Base-by-base conservation (phyloP, 495 filamentous ascomycete species). In the Rusavskia elegans region DNA sequence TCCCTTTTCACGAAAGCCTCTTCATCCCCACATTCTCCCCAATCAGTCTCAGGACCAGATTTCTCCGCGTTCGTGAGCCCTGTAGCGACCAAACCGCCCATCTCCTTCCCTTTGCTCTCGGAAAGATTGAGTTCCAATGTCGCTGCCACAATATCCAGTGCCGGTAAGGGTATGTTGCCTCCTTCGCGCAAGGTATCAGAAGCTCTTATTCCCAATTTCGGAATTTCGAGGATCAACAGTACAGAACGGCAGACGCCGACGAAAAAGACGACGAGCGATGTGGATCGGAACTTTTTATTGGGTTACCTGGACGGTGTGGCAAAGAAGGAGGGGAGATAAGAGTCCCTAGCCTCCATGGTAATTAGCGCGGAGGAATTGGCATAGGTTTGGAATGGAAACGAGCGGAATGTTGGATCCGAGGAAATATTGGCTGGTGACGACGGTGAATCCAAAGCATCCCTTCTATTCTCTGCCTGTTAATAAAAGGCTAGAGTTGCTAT, bases 201-300 rank as follows among this genome's bases (percentile, higher is more conserved):
- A 35, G 10, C 23, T 35, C 19, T 29, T 7, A 49, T 6, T 29
- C 23, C 20, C 39, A 38, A 19, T 21, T 60, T 53, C 36, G 59
- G 57, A 48, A 66, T 52, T 42, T 56, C 62, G 14, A 58, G 59
- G 20, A 61, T 19, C 51, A 51, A 21, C 21, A 49, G 48, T 51
- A 64, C 59, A 36, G 71, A 70, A 16, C 71, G 66, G 36, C 67
- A 70, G 42, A 68, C 70, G 36, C 68, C 81, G 21, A 75, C 80
- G 37, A 75, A 81, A 37, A 82, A 80, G n/a, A 83, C 79, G 3
- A 75, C 80, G 1, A 79, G 21, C 7, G 44, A 46, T 10, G 23
- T 73, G 9, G 79, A 93, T 57, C 81, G 82, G 59, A 77, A 75
- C n/a, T 93, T 93, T 57, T 67, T 93, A 58, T 67, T 92, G 48